These are phyloP conservation scores for Sordariomycetes sp. DNA, from an alignment of 2,329 filamentous ascomycete species.

Conservation along the genomic window DNA sequence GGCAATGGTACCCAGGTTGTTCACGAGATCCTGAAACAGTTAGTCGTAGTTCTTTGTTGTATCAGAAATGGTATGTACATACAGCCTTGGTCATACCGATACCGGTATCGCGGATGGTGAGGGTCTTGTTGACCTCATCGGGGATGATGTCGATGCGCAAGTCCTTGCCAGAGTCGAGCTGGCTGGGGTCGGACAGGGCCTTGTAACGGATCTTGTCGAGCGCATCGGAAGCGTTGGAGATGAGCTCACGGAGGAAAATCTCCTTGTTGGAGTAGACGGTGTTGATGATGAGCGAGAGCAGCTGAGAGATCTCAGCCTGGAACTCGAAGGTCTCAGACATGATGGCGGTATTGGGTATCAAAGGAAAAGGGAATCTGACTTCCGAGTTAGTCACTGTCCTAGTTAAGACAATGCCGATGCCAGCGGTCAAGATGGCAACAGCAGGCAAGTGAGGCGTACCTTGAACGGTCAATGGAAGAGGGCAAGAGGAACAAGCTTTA, in stretches of 20 bases:
- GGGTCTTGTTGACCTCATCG: slow-evolving; percentile 93
- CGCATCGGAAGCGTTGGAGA: slow-evolving; percentile 98
- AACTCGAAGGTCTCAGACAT: slow-evolving; percentile 99
- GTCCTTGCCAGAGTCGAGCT: slow-evolving; percentile 96
- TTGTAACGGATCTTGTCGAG: slow-evolving; percentile 99
- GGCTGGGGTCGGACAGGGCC: slow-evolving; percentile 90
- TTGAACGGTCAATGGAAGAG: no score
- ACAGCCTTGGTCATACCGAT: slow-evolving; percentile 99
- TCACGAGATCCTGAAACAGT: slow-evolving; percentile 85
- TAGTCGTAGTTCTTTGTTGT: no score
- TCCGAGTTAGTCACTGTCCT: no score
- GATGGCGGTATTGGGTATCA: slow-evolving; percentile 32
- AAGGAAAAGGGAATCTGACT: slow-evolving; percentile 9
- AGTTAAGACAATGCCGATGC: no score
- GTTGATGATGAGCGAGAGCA: slow-evolving; percentile 99
- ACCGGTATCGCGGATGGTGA: slow-evolving; percentile 96
- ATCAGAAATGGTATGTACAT: slow-evolving; percentile 47
- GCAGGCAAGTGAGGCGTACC: no score
- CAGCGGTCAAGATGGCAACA: no score
- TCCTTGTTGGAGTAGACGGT: slow-evolving; percentile 99
- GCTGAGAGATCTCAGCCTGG: slow-evolving; percentile 99
- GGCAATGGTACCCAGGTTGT: slow-evolving; percentile 99
- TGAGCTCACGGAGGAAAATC: slow-evolving; percentile 97
- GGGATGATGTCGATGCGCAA: slow-evolving; percentile 98
- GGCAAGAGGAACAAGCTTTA: no score